Base-by-base conservation (phyloP, 2,329 filamentous ascomycete species). In the Calycina herbarum region DNA sequence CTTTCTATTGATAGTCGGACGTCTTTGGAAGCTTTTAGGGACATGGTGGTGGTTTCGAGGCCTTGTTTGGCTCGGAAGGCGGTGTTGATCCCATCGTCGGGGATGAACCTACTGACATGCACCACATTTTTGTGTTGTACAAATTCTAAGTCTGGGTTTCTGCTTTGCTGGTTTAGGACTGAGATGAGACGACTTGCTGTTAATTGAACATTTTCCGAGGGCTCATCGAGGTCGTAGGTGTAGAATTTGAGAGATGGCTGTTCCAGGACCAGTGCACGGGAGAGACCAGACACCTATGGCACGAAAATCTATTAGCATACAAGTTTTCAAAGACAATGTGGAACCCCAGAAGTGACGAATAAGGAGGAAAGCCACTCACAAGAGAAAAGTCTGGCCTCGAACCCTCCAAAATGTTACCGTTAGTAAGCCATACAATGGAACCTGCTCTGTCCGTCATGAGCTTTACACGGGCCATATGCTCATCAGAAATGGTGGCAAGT, bases 181-280 rank as follows among this genome's bases (percentile, higher is more conserved):
- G 57, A 59, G 11, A 38, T 40, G 5, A 59, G 29, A 40, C 33
- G 27, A 3, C 31, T 33, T 31, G 31, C 57, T 33, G 57, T 35
- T n/a, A 24, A 13, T 10, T 35, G 5, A 1, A 59, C 13, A 20
- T 48, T 27, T 11, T 3, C 4, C 3, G 2, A 17, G 5, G 42
- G 45, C 17, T 58, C 17, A 33, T 63, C 65, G 13, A 68, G 10
- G 31, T 68, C 65, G 13, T 65, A 58, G 20, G 61, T 64, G n/a
- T 24, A 57, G 7, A 68, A 60, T 13, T 51, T 56, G 6, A 68
- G 58, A 38, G 67, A 64, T 27, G 67, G 67, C 56, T 68, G 65
- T n/a, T 68, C 67, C 5, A 56, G 57, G 48, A 61, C 59, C 17
- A 67, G 57, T 27, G 62, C 54, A 8, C 63, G 57, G 10, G 65